Conservation (phyloP, 768 basidiomycete genomes). For the Xanthoconium stramineum region DNA sequence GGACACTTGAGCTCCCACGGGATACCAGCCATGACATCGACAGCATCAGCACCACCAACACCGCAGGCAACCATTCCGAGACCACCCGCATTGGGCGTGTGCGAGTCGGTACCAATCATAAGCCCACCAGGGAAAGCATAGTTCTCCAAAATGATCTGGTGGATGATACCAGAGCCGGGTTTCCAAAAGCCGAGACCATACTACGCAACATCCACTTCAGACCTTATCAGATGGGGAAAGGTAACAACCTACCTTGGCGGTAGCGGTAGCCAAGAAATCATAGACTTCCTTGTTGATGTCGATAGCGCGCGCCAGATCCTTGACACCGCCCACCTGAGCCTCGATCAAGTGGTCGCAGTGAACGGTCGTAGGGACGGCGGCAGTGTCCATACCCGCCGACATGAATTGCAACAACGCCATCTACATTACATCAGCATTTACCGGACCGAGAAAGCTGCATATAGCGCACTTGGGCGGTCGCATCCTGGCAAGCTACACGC, state of each 20-base stretch:
- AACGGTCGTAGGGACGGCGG: slow-evolving; percentile 96
- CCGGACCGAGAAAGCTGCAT: slow-evolving; percentile 11
- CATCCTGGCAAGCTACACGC: slow-evolving; percentile 91
- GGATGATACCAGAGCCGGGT: slow-evolving; percentile 98
- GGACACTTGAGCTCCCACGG: slow-evolving; percentile 99
- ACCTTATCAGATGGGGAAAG: background rate
- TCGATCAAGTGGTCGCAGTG: slow-evolving; percentile 99
- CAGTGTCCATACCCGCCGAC: slow-evolving; percentile 98
- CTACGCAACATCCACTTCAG: slow-evolving; percentile 33
- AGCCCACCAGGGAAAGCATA: slow-evolving; percentile 99
- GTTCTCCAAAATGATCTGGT: slow-evolving; percentile 99
- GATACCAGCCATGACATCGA: slow-evolving; percentile 97
- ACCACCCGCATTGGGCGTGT: slow-evolving; percentile 99
- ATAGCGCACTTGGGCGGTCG: slow-evolving; percentile 72
- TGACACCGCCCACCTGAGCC: slow-evolving; percentile 90
- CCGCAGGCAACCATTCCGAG: slow-evolving; percentile 99
- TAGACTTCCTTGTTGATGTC: slow-evolving; percentile 98
- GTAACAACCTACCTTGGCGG: slow-evolving; percentile 66
- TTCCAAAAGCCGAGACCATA: slow-evolving; percentile 99
- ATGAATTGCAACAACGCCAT: slow-evolving; percentile 99
- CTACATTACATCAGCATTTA: slow-evolving; percentile 44
- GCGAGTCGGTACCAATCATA: slow-evolving; percentile 99
- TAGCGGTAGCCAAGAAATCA: slow-evolving; percentile 96
- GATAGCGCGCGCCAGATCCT: slow-evolving; percentile 91
- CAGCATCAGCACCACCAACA: slow-evolving; percentile 98